phyloP scores from a whole-genome alignment of 148 eudicot genomes.

The Camellia sinensis region DNA sequence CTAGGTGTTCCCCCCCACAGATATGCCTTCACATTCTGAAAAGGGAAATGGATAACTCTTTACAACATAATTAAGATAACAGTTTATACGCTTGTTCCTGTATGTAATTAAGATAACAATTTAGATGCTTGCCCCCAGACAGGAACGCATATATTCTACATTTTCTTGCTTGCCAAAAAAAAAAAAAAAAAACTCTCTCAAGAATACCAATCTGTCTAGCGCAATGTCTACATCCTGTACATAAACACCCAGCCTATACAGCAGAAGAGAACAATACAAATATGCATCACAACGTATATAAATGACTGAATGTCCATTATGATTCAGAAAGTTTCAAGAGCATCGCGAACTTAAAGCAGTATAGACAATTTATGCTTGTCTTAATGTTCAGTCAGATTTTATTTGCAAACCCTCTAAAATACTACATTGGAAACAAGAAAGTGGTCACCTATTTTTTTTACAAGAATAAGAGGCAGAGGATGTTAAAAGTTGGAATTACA shows the following conservation, averaged over 20 bases:
- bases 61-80: background rate
- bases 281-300: no score
- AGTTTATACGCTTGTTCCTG: no score
- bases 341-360: background rate
- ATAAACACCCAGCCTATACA: background rate
- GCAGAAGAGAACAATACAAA: conserved; percentile 1
- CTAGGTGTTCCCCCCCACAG: conserved; percentile 86
- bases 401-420: no score
- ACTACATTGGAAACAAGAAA: background rate
- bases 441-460: no score
- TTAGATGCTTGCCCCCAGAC: background rate
- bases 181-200: no score
- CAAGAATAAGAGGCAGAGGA: background rate
- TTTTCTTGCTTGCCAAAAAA: background rate
- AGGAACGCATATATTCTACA: background rate
- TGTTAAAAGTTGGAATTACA: background rate
- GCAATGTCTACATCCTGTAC: background rate
- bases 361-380: no score
- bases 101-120: no score
- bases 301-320: no score
- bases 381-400: background rate
- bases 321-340: background rate
- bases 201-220: background rate
- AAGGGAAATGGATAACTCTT: background rate
- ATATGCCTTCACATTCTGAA: conserved; percentile 93